Conservation (phyloP, 371 early-diverging fungal genomes). For the Saksenaea oblongispora region DNA sequence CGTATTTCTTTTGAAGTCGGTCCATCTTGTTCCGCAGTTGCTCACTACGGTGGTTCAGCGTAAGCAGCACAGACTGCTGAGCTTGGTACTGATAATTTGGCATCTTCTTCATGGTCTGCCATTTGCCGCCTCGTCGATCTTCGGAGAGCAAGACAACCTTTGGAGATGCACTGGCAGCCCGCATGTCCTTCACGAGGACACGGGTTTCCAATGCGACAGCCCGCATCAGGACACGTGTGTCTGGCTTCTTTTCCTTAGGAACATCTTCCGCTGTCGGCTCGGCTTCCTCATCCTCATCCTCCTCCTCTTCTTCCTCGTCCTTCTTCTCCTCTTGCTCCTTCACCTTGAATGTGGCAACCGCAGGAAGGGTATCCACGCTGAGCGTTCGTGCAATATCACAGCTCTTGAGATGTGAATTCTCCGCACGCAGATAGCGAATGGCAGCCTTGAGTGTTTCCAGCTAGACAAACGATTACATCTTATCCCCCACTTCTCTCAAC, state of each 20-base stretch:
- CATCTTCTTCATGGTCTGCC: conserved; percentile 58
- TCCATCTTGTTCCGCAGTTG: conserved; percentile 52
- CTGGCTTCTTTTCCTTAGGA: conserved; percentile 30
- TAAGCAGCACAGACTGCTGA: conserved; percentile 70
- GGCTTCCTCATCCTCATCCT: conserved; percentile 1
- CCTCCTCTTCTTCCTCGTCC: conserved; percentile 4
- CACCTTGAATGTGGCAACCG: background rate
- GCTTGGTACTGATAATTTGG: conserved; percentile 75
- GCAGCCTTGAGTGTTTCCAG: conserved; percentile 75
- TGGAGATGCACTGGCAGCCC: conserved; percentile 53
- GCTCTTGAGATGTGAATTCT: conserved; percentile 79
- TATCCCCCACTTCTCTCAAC: background rate
- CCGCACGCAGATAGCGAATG: conserved; percentile 74
- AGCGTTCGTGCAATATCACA: conserved; percentile 45
- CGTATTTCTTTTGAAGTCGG: conserved; percentile 10
- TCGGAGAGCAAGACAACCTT: conserved; percentile 53
- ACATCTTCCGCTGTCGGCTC: conserved; percentile 1
- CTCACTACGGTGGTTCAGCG: conserved; percentile 63
- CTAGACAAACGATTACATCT: background rate
- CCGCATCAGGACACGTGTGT: conserved; percentile 5
- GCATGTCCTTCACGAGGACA: conserved; percentile 48
- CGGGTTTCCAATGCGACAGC: conserved; percentile 40
- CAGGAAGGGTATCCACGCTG: conserved; percentile 27
- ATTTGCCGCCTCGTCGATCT: conserved; percentile 28
- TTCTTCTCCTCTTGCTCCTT: no score